Evolutionary conservation across 306 rosid species (phyloP).

Genomic region (Rubus parviflorus): DNA sequence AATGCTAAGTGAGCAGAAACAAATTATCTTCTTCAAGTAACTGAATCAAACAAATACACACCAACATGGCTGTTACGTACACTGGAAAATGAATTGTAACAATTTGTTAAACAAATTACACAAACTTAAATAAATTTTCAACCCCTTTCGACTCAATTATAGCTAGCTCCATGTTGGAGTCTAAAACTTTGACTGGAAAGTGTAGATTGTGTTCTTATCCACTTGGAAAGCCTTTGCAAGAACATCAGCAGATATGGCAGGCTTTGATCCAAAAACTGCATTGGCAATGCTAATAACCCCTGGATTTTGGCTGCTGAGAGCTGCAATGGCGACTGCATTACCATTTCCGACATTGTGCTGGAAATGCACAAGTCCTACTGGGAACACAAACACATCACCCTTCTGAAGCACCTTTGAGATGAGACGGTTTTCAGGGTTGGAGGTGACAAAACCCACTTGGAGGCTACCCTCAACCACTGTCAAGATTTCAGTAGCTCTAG

Average conservation of each 20-base stretch:
- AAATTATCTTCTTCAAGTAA: background rate
- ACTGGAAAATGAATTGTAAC: background rate
- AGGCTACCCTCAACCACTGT: constrained; percentile 36
- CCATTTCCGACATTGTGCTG: constrained; percentile 32
- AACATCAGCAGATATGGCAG: constrained; percentile 25
- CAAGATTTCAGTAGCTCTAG: constrained; percentile 38
- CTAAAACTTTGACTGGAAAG: constrained; percentile 35
- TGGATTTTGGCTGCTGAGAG: constrained; percentile 40
- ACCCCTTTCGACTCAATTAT: background rate
- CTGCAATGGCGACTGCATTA: constrained; percentile 31
- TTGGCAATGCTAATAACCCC: constrained; percentile 28
- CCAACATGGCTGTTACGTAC: background rate
- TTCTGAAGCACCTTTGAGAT: constrained; percentile 33
- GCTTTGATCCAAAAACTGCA: constrained; percentile 36
- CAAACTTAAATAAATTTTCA: background rate
- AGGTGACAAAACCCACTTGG: background rate
- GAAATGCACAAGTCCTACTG: constrained; percentile 35
- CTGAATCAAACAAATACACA: background rate
- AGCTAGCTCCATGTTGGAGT: background rate
- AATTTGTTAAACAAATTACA: background rate
- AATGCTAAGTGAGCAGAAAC: background rate
- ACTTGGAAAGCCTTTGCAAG: constrained; percentile 37
- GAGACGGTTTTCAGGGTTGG: constrained; percentile 24
- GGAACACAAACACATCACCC: constrained; percentile 43
- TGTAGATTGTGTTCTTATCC: constrained; percentile 15